Percentiles rank a stretch among this genome's conserved stretches.
Evolutionary conservation across 148 eudicot genomes (phyloP).

Genomic region (Vaccinium macrocarpon): DNA sequence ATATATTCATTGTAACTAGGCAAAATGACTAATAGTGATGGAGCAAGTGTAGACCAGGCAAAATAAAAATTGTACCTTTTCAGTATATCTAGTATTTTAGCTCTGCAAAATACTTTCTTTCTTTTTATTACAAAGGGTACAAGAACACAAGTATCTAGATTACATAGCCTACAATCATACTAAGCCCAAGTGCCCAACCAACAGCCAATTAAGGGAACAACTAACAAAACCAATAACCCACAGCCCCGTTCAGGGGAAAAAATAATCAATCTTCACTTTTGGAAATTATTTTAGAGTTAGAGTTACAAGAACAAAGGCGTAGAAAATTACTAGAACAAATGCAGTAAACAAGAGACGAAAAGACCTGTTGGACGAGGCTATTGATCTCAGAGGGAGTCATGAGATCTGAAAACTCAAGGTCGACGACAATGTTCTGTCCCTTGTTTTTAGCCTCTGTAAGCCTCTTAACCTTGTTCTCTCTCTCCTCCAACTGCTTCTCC

Average conservation of each 20-base stretch:
- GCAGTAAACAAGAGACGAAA: background rate
- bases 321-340: background rate
- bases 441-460: constrained; percentile 39
- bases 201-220: too few species aligned
- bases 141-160: background rate
- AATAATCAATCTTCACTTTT: too few species aligned
- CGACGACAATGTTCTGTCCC: constrained; percentile 77
- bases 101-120: background rate
- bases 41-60: background rate
- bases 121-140: background rate
- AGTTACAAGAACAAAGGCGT: too few species aligned
- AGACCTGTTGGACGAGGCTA: constrained; percentile 89
- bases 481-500: constrained; percentile 58
- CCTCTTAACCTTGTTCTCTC: constrained; percentile 45
- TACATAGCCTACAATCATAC: too few species aligned
- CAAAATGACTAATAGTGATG: background rate
- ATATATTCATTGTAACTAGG: background rate
- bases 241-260: too few species aligned
- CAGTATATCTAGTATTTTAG: background rate
- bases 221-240: too few species aligned
- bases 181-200: too few species aligned
- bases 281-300: too few species aligned
- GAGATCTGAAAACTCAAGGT: constrained; percentile 68
- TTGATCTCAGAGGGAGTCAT: constrained; percentile 64
- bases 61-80: background rate